These are phyloP conservation scores for Argentina anserina DNA, from an alignment of 306 rosid genomes.

Conservation along the genomic window DNA sequence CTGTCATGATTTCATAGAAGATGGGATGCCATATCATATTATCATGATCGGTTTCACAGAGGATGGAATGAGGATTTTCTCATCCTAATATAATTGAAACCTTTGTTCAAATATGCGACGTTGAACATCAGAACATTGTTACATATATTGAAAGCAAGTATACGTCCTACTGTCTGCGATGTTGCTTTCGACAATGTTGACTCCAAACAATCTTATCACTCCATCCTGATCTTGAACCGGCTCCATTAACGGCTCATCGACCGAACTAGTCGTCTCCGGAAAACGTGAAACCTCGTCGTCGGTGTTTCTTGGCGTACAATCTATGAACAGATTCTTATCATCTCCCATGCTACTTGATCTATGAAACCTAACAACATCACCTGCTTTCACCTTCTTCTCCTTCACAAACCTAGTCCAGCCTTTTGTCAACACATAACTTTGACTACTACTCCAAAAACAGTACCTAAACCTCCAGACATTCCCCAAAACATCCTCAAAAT, in stretches of 20 bases:
- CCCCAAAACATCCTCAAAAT: slow-evolving; percentile 30
- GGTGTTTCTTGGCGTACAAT: not conserved
- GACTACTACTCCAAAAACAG: slow-evolving; percentile 47
- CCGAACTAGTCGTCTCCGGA: not conserved
- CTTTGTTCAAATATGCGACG: too few relatives aligned
- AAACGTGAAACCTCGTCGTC: not conserved
- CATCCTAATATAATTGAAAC: too few relatives aligned
- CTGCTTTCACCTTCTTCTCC: slow-evolving; percentile 40
- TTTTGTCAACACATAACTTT: slow-evolving; percentile 41
- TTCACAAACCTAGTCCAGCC: slow-evolving; percentile 48
- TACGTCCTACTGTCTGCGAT: not conserved
- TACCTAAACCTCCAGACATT: slow-evolving; percentile 43
- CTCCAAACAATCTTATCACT: slow-evolving; percentile 38
- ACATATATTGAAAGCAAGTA: not conserved
- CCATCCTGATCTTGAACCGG: slow-evolving; percentile 16
- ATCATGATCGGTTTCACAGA: not conserved
- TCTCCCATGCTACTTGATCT: slow-evolving; percentile 16
- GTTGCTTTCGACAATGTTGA: slow-evolving; percentile 22
- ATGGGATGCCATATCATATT: not conserved
- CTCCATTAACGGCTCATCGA: not conserved
- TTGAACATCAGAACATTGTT: not conserved
- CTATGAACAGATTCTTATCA: slow-evolving; percentile 29
- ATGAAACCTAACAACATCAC: slow-evolving; percentile 34
- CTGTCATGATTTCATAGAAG: not conserved
- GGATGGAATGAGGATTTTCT: not conserved